A percentile compares a stretch with the other conserved stretches of the same genome.
These are phyloP conservation scores for Candida boleticola DNA, from an alignment of 805 yeast genomes.

Conservation along the genomic window DNA sequence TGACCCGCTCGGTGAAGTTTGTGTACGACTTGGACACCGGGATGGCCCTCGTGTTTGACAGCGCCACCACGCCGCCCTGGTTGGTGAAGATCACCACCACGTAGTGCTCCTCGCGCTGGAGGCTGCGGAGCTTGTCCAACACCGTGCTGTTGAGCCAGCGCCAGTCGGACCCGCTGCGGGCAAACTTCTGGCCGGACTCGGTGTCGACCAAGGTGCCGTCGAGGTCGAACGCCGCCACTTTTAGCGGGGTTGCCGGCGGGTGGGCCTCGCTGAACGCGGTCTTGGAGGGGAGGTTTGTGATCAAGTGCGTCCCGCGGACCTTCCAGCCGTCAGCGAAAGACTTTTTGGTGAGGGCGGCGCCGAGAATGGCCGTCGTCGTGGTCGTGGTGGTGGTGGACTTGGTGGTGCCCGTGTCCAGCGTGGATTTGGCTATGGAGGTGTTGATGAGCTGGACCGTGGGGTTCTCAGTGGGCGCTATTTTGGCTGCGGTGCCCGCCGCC, in stretches of 20 bases:
- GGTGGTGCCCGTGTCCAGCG: neutral
- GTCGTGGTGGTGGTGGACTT: neutral
- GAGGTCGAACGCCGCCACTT: conserved; percentile 75
- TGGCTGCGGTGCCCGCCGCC: neutral
- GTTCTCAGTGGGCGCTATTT: neutral
- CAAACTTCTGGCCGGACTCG: conserved; percentile 58
- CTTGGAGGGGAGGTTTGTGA: conserved; percentile 37
- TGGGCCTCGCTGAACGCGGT: conserved; percentile 3
- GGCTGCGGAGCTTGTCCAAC: conserved; percentile 17
- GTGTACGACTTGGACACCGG: conserved; percentile 32
- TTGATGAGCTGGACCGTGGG: neutral
- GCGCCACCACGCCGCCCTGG: conserved; percentile 70
- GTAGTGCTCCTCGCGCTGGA: conserved; percentile 21
- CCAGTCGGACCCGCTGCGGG: conserved; percentile 73
- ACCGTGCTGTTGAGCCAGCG: conserved; percentile 39
- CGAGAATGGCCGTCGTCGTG: neutral
- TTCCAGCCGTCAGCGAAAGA: conserved; percentile 14
- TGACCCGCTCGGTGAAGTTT: conserved; percentile 44
- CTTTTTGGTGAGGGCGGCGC: neutral
- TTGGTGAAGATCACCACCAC: conserved; percentile 76
- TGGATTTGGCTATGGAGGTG: neutral
- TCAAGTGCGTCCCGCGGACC: conserved; percentile 41
- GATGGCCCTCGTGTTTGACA: neutral
- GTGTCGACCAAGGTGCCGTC: conserved; percentile 78
- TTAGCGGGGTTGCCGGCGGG: conserved; percentile 16